Percentiles rank a stretch among this genome's conserved stretches.
phyloP scores from a whole-genome alignment of 225 moss, liverwort and hornwort species.

The Physcomitrellopsis africana region DNA sequence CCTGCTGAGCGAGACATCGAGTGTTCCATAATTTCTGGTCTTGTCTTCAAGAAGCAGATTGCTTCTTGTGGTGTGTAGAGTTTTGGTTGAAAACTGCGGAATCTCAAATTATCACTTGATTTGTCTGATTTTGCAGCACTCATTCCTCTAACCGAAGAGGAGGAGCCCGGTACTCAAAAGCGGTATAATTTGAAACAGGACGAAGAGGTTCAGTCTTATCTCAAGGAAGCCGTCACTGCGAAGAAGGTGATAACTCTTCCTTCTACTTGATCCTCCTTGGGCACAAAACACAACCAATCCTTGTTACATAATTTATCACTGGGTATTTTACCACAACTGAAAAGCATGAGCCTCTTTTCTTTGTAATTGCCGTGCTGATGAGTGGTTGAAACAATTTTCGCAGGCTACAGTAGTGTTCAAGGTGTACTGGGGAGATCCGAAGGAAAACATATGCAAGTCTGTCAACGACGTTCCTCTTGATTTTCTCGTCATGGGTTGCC shows the following conservation, averaged over 20 bases:
- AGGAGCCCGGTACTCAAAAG: conserved; percentile 37
- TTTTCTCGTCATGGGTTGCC: conserved; percentile 81
- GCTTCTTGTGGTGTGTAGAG: neutral
- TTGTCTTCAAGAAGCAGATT: neutral
- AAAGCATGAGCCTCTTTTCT: too few relatives aligned
- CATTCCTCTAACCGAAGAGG: conserved; percentile 65
- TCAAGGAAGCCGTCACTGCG: conserved; percentile 36
- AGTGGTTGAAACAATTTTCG: conserved; percentile 4
- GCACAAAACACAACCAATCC: neutral
- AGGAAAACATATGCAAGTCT: conserved; percentile 64
- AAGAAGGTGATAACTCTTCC: conserved; percentile 41
- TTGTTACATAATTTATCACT: neutral
- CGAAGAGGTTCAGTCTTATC: conserved; percentile 38
- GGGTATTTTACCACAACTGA: neutral
- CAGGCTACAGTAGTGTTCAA: conserved; percentile 65
- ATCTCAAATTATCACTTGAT: neutral
- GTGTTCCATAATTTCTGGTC: neutral
- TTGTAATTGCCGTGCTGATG: neutral
- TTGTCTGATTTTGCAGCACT: conserved; percentile 50
- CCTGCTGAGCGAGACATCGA: neutral
- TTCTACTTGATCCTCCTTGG: neutral
- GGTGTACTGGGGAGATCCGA: conserved; percentile 85
- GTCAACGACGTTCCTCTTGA: conserved; percentile 67
- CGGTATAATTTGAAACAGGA: conserved; percentile 49
- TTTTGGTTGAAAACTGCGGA: neutral